A percentile compares a stretch with the other conserved stretches of the same genome.
These are phyloP conservation scores for Whalleya microplaca DNA, from an alignment of 2,329 filamentous ascomycete species.

Conservation along the genomic window DNA sequence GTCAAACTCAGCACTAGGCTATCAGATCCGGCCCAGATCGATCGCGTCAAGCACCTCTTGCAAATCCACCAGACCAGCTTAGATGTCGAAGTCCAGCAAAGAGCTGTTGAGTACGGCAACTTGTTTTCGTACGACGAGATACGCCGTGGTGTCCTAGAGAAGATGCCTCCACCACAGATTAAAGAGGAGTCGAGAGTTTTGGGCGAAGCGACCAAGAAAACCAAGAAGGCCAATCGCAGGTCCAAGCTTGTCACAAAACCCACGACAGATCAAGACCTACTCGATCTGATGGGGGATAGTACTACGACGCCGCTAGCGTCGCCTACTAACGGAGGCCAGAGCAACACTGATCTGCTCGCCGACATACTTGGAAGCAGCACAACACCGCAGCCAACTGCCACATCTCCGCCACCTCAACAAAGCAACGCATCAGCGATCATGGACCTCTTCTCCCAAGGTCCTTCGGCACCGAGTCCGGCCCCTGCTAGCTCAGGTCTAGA, in stretches of 20 bases:
- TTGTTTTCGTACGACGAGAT: conserved; percentile 91
- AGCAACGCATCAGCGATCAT: conserved; percentile 76
- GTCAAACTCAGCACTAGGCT: conserved; percentile 95
- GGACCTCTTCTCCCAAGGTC: conserved; percentile 74
- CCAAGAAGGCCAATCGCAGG: conserved; percentile 73
- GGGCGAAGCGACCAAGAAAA: conserved; percentile 74
- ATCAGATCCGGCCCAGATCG: conserved; percentile 80
- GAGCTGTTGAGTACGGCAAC: conserved; percentile 93
- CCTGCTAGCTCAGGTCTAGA: conserved; percentile 51
- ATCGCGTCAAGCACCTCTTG: conserved; percentile 80
- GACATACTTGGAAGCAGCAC: conserved; percentile 81
- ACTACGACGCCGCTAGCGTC: conserved; percentile 63
- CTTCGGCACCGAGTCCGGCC: conserved; percentile 51
- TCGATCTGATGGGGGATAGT: conserved; percentile 87
- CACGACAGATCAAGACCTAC: conserved; percentile 80
- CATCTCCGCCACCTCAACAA: conserved; percentile 57
- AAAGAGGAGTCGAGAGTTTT: conserved; percentile 92
- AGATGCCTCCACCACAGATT: conserved; percentile 97
- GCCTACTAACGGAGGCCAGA: conserved; percentile 60
- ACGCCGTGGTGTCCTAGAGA: conserved; percentile 87
- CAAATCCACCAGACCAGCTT: conserved; percentile 81
- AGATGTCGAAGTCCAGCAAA: conserved; percentile 94
- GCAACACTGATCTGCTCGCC: conserved; percentile 84
- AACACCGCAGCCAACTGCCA: conserved; percentile 49
- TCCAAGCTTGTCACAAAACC: conserved; percentile 75